phyloP scores from a whole-genome alignment of 2,329 filamentous ascomycete genomes.

The Fusarium siculi region DNA sequence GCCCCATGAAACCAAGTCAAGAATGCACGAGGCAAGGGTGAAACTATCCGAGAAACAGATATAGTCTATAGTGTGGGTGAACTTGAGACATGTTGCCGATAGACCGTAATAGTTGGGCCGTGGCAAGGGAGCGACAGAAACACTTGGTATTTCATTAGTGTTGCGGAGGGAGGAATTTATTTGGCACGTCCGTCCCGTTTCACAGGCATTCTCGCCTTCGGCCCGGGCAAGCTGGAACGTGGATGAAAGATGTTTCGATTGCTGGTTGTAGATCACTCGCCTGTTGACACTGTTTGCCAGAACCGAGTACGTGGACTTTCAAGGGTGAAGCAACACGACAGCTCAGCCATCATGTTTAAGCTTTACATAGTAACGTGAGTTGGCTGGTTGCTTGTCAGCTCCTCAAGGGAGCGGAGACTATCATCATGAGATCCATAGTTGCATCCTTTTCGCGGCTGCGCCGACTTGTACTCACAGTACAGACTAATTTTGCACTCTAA shows the following conservation, averaged over 20 bases:
- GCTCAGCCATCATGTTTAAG: not conserved
- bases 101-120: not conserved
- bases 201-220: slow-evolving; percentile 1
- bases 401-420: slow-evolving; percentile 6
- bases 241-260: slow-evolving; percentile 9
- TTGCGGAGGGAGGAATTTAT: slow-evolving; percentile 17
- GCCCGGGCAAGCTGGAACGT: slow-evolving; percentile 18
- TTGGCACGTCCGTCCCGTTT: not conserved
- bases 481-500: slow-evolving; percentile 2
- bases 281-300: not conserved
- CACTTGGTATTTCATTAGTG: slow-evolving; percentile 17
- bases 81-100: slow-evolving; percentile 3
- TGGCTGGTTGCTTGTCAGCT: slow-evolving; percentile 1
- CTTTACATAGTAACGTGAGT: not conserved
- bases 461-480: slow-evolving; percentile 32
- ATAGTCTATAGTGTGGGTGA: not conserved
- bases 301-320: slow-evolving; percentile 12
- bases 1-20: slow-evolving; percentile 25
- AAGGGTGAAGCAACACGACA: not conserved
- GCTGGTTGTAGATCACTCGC: slow-evolving; percentile 1
- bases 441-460: not conserved
- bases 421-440: not conserved
- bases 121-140: slow-evolving; percentile 11
- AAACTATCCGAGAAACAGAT: slow-evolving; percentile 23
- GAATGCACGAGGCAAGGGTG: slow-evolving; percentile 34